Evolutionary conservation across 495 filamentous ascomycete genomes (phyloP).

Genomic region (Aspergillus incahuasiensis): DNA sequence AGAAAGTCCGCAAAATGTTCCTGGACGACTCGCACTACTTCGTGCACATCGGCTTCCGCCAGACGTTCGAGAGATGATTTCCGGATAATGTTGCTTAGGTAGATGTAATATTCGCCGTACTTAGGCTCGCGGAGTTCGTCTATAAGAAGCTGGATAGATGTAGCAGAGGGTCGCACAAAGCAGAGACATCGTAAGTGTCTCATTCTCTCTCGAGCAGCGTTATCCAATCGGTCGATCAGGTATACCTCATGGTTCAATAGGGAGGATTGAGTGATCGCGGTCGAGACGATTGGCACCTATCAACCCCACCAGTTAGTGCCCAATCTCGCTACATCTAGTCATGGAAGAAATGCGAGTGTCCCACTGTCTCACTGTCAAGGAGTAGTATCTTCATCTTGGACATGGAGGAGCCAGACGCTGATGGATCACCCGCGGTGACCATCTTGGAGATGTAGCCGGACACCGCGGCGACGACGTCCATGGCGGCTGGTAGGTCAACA

Average conservation of each 20-base stretch:
- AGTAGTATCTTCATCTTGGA: slow-evolving; percentile 99
- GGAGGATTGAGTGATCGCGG: slow-evolving; percentile 90
- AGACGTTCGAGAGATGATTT: slow-evolving; percentile 94
- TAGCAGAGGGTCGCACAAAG: slow-evolving; percentile 85
- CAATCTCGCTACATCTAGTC: background rate
- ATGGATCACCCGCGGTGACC: slow-evolving; percentile 75
- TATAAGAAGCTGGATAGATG: slow-evolving; percentile 87
- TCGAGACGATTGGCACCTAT: slow-evolving; percentile 83
- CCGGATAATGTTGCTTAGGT: slow-evolving; percentile 94
- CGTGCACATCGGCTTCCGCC: slow-evolving; percentile 96
- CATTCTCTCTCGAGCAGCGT: slow-evolving; percentile 91
- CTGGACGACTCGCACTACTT: slow-evolving; percentile 87
- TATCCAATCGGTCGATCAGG: slow-evolving; percentile 93
- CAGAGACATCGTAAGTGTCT: slow-evolving; percentile 90
- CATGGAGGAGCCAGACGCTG: slow-evolving; percentile 56
- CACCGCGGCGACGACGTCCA: slow-evolving; percentile 92
- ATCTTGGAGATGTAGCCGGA: slow-evolving; percentile 97
- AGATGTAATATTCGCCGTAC: slow-evolving; percentile 96
- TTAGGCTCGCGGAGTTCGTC: slow-evolving; percentile 95
- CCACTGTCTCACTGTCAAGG: slow-evolving; percentile 87
- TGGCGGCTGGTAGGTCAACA: slow-evolving; percentile 30
- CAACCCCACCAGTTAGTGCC: background rate
- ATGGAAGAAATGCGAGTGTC: slow-evolving; percentile 28
- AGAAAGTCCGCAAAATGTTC: slow-evolving; percentile 95
- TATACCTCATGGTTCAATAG: slow-evolving; percentile 97